A percentile compares a stretch with the other conserved stretches of the same genome.
Conservation (phyloP, 495 filamentous ascomycete species). For the Penicillium lividum region DNA sequence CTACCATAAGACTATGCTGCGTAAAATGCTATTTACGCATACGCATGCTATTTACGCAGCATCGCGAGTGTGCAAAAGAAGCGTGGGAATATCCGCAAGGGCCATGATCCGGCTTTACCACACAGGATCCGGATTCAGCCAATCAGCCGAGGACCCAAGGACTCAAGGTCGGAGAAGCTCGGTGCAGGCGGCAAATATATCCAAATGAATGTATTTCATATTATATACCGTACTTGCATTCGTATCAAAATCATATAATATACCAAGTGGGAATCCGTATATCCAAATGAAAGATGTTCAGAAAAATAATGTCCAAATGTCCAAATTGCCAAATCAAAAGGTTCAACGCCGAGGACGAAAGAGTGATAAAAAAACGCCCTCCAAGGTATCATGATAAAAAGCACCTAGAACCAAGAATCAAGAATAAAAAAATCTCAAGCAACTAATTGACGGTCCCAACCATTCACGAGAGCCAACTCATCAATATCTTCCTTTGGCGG, state of each 20-base stretch:
- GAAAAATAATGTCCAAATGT: background rate
- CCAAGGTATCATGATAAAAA: conserved; percentile 15
- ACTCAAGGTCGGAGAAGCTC: background rate
- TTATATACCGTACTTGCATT: background rate
- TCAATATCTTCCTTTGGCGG: conserved; percentile 39
- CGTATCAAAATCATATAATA: background rate
- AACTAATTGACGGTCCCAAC: conserved; percentile 44
- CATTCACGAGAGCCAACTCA: conserved; percentile 34
- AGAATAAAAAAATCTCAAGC: conserved; percentile 25
- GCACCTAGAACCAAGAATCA: conserved; percentile 2
- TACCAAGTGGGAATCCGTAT: background rate
- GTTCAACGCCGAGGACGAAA: background rate
- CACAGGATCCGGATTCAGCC: too few relatives aligned
- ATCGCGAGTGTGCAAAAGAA: too few relatives aligned
- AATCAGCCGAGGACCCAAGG: background rate
- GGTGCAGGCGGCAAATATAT: background rate
- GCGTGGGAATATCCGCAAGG: too few relatives aligned
- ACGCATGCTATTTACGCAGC: too few relatives aligned
- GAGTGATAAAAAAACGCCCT: conserved; percentile 14
- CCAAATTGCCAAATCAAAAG: background rate
- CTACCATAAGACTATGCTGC: too few relatives aligned
- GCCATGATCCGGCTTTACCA: too few relatives aligned
- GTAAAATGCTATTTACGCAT: too few relatives aligned
- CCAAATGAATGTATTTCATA: background rate
- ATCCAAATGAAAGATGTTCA: background rate